A percentile compares a stretch with the other conserved stretches of the same genome.
Evolutionary conservation across 495 filamentous ascomycete genomes (phyloP).

Genomic region (Neurospora sp.): DNA sequence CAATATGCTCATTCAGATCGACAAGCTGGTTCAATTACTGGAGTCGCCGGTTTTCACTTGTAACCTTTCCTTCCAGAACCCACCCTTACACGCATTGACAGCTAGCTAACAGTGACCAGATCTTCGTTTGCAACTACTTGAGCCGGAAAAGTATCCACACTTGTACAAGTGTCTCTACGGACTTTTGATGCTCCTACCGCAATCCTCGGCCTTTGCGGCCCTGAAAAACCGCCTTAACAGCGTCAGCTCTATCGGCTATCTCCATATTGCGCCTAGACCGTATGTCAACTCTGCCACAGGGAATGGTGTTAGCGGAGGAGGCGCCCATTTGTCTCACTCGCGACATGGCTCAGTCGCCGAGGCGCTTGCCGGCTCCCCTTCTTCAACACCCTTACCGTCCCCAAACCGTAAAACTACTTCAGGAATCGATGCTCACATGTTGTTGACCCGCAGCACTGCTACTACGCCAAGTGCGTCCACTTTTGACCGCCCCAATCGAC

Average conservation of each 20-base stretch:
- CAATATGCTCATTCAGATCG: conserved; percentile 96
- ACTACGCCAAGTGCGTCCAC: conserved; percentile 36
- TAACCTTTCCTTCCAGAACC: conserved; percentile 27
- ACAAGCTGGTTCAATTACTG: conserved; percentile 94
- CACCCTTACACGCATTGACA: background rate
- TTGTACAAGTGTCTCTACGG: conserved; percentile 98
- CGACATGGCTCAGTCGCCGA: conserved; percentile 33
- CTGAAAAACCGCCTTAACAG: conserved; percentile 95
- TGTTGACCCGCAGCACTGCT: conserved; percentile 30
- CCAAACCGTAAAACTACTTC: conserved; percentile 13
- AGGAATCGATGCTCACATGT: conserved; percentile 10
- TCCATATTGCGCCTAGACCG: conserved; percentile 76
- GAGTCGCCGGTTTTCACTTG: conserved; percentile 98
- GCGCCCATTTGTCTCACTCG: conserved; percentile 16
- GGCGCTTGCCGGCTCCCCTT: conserved; percentile 3
- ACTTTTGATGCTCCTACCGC: conserved; percentile 92
- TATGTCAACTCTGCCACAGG: conserved; percentile 39
- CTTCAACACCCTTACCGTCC: conserved; percentile 18
- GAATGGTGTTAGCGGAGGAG: background rate
- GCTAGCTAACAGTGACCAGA: conserved; percentile 39
- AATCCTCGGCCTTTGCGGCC: conserved; percentile 92
- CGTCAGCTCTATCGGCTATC: conserved; percentile 91
- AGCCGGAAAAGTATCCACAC: conserved; percentile 91
- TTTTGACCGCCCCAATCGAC: conserved; percentile 70
- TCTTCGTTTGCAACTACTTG: conserved; percentile 92